These are phyloP conservation scores for Prunus mongolica DNA, from an alignment of 306 rosid genomes.

Conservation along the genomic window DNA sequence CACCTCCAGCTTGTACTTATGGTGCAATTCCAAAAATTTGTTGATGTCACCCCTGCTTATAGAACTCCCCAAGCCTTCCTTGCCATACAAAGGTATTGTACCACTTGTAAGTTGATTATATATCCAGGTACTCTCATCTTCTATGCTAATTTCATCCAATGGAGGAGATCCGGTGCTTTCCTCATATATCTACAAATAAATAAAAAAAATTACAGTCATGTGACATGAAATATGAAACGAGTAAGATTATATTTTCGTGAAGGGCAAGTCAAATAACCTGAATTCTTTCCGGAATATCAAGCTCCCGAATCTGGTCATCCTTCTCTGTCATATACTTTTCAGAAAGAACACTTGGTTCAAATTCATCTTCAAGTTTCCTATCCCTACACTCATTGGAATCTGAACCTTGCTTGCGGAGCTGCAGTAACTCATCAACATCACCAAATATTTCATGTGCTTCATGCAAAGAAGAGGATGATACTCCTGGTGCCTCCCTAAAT, in stretches of 20 bases:
- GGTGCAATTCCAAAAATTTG: slow-evolving; percentile 81
- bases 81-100: slow-evolving; percentile 53
- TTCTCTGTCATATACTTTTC: slow-evolving; percentile 90
- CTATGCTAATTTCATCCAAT: slow-evolving; percentile 46
- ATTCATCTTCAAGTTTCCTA: slow-evolving; percentile 79
- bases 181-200: slow-evolving; percentile 48
- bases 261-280: slow-evolving; percentile 51
- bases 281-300: slow-evolving; percentile 89
- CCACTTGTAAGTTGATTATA: slow-evolving; percentile 53
- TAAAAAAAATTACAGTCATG: slow-evolving; percentile 4
- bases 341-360: slow-evolving; percentile 76
- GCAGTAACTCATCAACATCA: slow-evolving; percentile 66
- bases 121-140: slow-evolving; percentile 78
- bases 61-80: slow-evolving; percentile 29
- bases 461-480: slow-evolving; percentile 81
- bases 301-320: slow-evolving; percentile 77
- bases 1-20: slow-evolving; percentile 80
- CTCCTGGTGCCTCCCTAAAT: slow-evolving; percentile 67
- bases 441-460: slow-evolving; percentile 97
- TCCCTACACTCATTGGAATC: slow-evolving; percentile 53
- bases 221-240: neutral
- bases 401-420: slow-evolving; percentile 50
- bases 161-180: slow-evolving; percentile 79
- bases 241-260: neutral
- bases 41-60: slow-evolving; percentile 53